Evolutionary conservation across 352 stramenopile species (phyloP).

Genomic region (Globisporangium splendens): DNA sequence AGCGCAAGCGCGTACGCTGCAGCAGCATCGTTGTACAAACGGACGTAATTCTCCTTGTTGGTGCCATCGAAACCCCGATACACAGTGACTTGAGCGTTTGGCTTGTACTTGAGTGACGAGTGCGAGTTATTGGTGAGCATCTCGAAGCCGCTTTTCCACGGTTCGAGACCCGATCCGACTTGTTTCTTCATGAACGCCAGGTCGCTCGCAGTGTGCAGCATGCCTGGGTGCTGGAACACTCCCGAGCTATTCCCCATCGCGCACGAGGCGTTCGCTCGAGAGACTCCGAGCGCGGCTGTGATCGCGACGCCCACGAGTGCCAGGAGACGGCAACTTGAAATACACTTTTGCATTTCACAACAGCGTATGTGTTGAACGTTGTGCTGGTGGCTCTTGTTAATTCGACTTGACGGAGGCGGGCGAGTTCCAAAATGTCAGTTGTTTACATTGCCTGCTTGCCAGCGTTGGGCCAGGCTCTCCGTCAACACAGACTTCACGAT

Average conservation of each 20-base stretch:
- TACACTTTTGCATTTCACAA: no score
- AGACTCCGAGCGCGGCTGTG: slow-evolving; percentile 3
- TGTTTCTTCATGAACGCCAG: slow-evolving; percentile 14
- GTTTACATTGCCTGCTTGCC: no score
- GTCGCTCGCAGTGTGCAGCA: slow-evolving; percentile 18
- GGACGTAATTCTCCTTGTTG: slow-evolving; percentile 15
- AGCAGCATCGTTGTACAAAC: slow-evolving; percentile 16
- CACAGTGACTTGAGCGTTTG: slow-evolving; percentile 7
- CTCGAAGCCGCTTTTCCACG: slow-evolving; percentile 18
- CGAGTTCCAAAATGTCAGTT: no score
- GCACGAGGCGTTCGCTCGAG: slow-evolving; percentile 4
- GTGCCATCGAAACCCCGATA: slow-evolving; percentile 12
- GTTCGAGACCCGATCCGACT: slow-evolving; percentile 12
- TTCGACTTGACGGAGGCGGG: no score
- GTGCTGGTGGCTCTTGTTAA: no score
- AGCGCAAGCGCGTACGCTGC: slow-evolving; percentile 18
- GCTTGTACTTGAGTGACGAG: slow-evolving; percentile 11
- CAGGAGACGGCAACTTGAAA: background rate
- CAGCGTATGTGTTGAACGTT: no score
- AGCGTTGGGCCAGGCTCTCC: no score
- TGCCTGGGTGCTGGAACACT: slow-evolving; percentile 13
- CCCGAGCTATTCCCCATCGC: slow-evolving; percentile 4
- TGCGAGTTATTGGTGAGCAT: slow-evolving; percentile 17
- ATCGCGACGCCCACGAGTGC: background rate
- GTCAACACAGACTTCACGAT: no score